Percentiles rank a stretch among this genome's conserved stretches.
Evolutionary conservation across 306 rosid genomes (phyloP).

Genomic region (Dalbergia cochinchinensis): DNA sequence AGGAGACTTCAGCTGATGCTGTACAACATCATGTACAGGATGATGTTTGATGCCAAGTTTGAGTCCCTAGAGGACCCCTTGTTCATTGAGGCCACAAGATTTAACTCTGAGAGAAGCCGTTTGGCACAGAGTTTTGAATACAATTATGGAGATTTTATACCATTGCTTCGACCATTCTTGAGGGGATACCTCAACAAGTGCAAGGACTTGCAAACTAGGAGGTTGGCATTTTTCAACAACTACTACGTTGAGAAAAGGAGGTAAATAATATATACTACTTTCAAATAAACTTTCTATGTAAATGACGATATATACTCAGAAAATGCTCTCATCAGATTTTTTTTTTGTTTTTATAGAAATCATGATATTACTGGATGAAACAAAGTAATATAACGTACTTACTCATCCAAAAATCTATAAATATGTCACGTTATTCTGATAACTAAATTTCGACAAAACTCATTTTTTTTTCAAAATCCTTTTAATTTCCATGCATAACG

Average conservation of each 20-base stretch:
- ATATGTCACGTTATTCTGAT: too few species aligned
- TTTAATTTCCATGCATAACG: not conserved
- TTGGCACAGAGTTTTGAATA: slow-evolving; percentile 91
- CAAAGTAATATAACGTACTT: too few species aligned
- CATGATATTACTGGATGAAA: too few species aligned
- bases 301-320: too few species aligned
- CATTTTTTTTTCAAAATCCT: not conserved
- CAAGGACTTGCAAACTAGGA: slow-evolving; percentile 74
- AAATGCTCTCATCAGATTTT: too few species aligned
- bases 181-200: slow-evolving; percentile 79
- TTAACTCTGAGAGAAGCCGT: slow-evolving; percentile 81
- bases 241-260: slow-evolving; percentile 69
- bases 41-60: slow-evolving; percentile 88
- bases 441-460: too few species aligned
- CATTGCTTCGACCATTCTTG: slow-evolving; percentile 78
- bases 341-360: too few species aligned
- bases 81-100: slow-evolving; percentile 76
- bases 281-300: not conserved
- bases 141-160: slow-evolving; percentile 92
- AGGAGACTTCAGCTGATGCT: slow-evolving; percentile 75
- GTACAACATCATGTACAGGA: slow-evolving; percentile 82
- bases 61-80: slow-evolving; percentile 84
- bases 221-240: slow-evolving; percentile 77
- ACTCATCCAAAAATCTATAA: too few species aligned
- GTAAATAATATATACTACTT: slow-evolving; percentile 37